These are phyloP conservation scores for Chlorella ohadii DNA, from an alignment of 139 green algal species.

Conservation along the genomic window DNA sequence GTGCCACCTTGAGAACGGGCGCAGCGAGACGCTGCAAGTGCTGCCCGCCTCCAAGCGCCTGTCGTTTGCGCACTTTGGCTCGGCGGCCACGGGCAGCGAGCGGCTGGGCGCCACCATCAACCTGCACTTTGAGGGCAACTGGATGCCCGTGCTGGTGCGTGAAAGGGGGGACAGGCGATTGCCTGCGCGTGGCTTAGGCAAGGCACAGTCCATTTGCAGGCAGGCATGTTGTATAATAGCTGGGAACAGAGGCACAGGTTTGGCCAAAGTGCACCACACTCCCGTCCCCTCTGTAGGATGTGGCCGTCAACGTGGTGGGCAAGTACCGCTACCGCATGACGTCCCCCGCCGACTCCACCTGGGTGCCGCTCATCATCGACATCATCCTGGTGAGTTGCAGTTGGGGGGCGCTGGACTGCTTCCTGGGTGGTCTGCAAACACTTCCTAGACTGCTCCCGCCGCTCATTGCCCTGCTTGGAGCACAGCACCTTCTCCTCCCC, in stretches of 20 bases:
- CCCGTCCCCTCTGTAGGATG: constrained; percentile 33
- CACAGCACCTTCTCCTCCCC: too few species aligned
- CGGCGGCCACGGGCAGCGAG: constrained; percentile 54
- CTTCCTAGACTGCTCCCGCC: too few species aligned
- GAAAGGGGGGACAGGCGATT: too few species aligned
- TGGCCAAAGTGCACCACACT: too few species aligned
- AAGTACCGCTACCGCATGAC: constrained; percentile 89
- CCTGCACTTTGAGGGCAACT: constrained; percentile 87
- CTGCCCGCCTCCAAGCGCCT: constrained; percentile 49
- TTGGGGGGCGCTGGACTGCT: too few species aligned
- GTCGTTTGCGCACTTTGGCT: constrained; percentile 33
- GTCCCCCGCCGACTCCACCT: constrained; percentile 61
- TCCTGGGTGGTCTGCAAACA: too few species aligned
- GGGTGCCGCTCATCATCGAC: constrained; percentile 80
- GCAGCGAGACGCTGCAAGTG: constrained; percentile 65
- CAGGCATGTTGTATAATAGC: too few species aligned
- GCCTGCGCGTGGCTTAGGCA: too few species aligned
- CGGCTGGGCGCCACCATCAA: constrained; percentile 71
- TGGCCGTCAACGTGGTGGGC: constrained; percentile 83
- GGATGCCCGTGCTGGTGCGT: constrained; percentile 78
- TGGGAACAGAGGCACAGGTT: too few species aligned
- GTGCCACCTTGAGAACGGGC: constrained; percentile 45
- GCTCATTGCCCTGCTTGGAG: too few species aligned
- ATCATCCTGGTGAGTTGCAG: constrained; percentile 84
- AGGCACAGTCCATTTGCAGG: too few species aligned